Conservation (phyloP, 2,329 filamentous ascomycete species). For the Tolypocladium capitatum region DNA sequence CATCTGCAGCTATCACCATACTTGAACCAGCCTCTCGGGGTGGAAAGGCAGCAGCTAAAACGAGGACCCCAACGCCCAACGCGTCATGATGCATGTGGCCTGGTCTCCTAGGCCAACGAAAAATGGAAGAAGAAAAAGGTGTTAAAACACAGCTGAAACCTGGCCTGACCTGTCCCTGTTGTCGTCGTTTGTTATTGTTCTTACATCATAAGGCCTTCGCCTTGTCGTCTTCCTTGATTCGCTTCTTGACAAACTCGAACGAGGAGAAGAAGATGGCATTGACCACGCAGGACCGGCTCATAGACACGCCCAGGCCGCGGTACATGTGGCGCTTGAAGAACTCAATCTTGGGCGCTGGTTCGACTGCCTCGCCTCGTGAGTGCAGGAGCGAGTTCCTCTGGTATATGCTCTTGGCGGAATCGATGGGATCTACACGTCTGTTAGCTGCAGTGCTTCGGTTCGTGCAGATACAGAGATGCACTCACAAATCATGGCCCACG, state of each 20-base stretch:
- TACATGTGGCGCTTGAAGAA: slow-evolving; percentile 73
- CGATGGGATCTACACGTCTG: slow-evolving; percentile 45
- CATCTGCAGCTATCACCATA: background rate
- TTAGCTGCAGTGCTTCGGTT: slow-evolving; percentile 1
- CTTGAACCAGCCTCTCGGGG: background rate
- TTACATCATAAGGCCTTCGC: slow-evolving; percentile 4
- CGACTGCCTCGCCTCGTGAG: slow-evolving; percentile 48
- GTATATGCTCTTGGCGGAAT: slow-evolving; percentile 76
- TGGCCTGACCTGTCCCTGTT: background rate
- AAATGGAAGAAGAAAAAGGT: slow-evolving; percentile 14
- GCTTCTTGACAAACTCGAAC: slow-evolving; percentile 72
- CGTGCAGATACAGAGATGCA: slow-evolving; percentile 4
- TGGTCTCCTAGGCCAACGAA: background rate
- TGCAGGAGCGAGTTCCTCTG: slow-evolving; percentile 68
- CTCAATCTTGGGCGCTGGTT: slow-evolving; percentile 57
- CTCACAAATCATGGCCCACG: slow-evolving; percentile 66
- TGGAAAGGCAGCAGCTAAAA: background rate
- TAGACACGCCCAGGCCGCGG: slow-evolving; percentile 69
- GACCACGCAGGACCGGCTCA: slow-evolving; percentile 67
- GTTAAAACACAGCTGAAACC: background rate
- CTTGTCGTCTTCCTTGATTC: slow-evolving; percentile 39
- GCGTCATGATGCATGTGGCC: background rate
- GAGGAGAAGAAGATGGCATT: slow-evolving; percentile 86
- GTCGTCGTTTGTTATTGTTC: slow-evolving; percentile 1
- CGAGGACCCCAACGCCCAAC: background rate